These are phyloP conservation scores for Jamesozyma piceae DNA, from an alignment of 805 yeast species.

Conservation along the genomic window DNA sequence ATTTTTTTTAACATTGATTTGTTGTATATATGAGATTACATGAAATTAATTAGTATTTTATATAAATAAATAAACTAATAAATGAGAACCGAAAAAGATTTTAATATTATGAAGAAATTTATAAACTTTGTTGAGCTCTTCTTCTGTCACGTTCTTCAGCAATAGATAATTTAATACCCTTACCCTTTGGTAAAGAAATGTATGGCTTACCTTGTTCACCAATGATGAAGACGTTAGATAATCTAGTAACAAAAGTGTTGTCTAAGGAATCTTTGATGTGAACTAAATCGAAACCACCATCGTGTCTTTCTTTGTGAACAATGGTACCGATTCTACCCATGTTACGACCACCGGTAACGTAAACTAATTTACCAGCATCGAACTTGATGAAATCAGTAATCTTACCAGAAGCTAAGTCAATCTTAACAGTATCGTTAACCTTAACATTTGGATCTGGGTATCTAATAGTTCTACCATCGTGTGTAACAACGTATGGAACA, in stretches of 20 bases:
- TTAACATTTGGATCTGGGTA: slow-evolving; percentile 97
- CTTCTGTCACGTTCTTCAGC: slow-evolving; percentile 98
- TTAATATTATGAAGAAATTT: slow-evolving; percentile 17
- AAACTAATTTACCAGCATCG: slow-evolving; percentile 84
- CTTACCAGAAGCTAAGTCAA: slow-evolving; percentile 94
- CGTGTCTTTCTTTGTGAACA: slow-evolving; percentile 94
- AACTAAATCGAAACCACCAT: slow-evolving; percentile 95
- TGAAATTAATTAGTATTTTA: slow-evolving; percentile 3
- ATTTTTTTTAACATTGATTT: slow-evolving; percentile 2
- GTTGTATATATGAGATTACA: slow-evolving; percentile 7
- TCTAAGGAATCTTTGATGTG: slow-evolving; percentile 93
- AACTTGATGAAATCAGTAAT: slow-evolving; percentile 80
- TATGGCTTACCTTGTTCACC: slow-evolving; percentile 94
- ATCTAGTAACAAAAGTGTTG: slow-evolving; percentile 92
- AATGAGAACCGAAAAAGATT: slow-evolving; percentile 1
- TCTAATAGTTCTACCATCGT: slow-evolving; percentile 99
- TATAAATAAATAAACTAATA: not conserved
- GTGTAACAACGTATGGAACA: slow-evolving; percentile 96
- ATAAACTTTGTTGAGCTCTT: slow-evolving; percentile 69
- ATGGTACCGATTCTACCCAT: slow-evolving; percentile 96
- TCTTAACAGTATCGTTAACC: slow-evolving; percentile 96
- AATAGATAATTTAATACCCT: slow-evolving; percentile 93
- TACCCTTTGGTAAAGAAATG: slow-evolving; percentile 96
- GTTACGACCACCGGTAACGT: slow-evolving; percentile 97
- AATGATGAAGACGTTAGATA: slow-evolving; percentile 83